Evolutionary conservation across 208 protist species (phyloP).

Genomic region (Blechomonas ayalai): DNA sequence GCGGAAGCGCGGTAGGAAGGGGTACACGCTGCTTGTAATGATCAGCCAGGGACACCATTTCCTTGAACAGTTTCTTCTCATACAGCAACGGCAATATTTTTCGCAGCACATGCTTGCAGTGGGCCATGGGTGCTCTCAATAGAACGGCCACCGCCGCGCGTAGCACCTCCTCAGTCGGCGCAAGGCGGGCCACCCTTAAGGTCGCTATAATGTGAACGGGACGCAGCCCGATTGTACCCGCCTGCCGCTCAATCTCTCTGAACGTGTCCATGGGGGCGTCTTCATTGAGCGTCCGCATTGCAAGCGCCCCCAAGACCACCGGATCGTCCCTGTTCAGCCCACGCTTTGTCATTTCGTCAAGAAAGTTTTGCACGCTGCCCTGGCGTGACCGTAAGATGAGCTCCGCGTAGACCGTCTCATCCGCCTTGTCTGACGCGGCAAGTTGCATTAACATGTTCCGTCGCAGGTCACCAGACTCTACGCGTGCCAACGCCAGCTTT

Average conservation of each 20-base stretch:
- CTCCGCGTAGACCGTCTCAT: constrained; percentile 68
- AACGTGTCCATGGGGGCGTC: constrained; percentile 47
- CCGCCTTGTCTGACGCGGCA: constrained; percentile 40
- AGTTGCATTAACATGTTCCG: constrained; percentile 52
- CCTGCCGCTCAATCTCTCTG: constrained; percentile 56
- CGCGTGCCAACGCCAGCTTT: constrained; percentile 38
- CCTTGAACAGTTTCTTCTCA: constrained; percentile 40
- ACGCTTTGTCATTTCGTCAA: constrained; percentile 48
- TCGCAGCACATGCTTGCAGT: constrained; percentile 28
- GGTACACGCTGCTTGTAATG: constrained; percentile 24
- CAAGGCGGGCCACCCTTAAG: constrained; percentile 19
- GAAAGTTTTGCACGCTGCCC: constrained; percentile 38
- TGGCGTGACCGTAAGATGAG: constrained; percentile 43
- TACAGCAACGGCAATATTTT: constrained; percentile 61
- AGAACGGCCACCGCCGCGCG: constrained; percentile 23
- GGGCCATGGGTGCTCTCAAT: no score
- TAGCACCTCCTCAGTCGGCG: constrained; percentile 27
- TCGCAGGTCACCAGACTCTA: constrained; percentile 31
- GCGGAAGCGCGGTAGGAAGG: constrained; percentile 27
- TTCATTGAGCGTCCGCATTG: constrained; percentile 31
- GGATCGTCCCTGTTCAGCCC: constrained; percentile 76
- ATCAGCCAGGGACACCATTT: constrained; percentile 66
- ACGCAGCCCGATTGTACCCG: constrained; percentile 40
- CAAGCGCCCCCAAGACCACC: constrained; percentile 39
- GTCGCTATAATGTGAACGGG: constrained; percentile 39